A percentile compares a stretch with the other conserved stretches of the same genome.
Conservation (phyloP, 805 yeast genomes). For the Barnettozyma sucrosica region DNA sequence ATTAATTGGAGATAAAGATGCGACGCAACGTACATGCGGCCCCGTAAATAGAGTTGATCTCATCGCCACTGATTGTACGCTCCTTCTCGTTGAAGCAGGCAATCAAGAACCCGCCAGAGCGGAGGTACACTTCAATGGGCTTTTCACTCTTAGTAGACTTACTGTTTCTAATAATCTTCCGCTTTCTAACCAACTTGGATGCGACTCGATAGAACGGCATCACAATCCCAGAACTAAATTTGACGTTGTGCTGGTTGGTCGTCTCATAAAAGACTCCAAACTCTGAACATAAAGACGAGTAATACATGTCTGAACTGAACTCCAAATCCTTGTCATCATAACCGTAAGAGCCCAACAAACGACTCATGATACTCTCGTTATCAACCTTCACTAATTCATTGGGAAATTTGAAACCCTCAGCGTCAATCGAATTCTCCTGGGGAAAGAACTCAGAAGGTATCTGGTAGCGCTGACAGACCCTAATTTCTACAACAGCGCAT, state of each 20-base stretch:
- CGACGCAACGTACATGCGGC: slow-evolving; percentile 44
- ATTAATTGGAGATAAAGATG: slow-evolving; percentile 29
- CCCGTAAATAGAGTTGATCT: slow-evolving; percentile 41
- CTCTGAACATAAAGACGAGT: slow-evolving; percentile 42
- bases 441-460: slow-evolving; percentile 42
- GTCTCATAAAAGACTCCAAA: slow-evolving; percentile 43
- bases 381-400: slow-evolving; percentile 32
- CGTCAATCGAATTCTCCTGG: slow-evolving; percentile 36
- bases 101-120: slow-evolving; percentile 49
- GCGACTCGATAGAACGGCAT: slow-evolving; percentile 46
- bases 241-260: slow-evolving; percentile 23
- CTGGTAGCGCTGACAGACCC: slow-evolving; percentile 41
- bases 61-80: slow-evolving; percentile 29
- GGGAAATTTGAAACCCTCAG: slow-evolving; percentile 37
- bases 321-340: slow-evolving; percentile 17
- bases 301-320: slow-evolving; percentile 35
- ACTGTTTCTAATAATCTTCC: slow-evolving; percentile 19
- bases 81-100: slow-evolving; percentile 36
- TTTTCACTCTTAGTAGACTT: slow-evolving; percentile 7
- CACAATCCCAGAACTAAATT: slow-evolving; percentile 42
- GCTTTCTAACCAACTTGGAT: slow-evolving; percentile 39
- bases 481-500: slow-evolving; percentile 46
- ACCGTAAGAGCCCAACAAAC: slow-evolving; percentile 42
- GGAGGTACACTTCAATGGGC: slow-evolving; percentile 38
- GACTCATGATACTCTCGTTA: slow-evolving; percentile 37